Conservation (phyloP, 495 filamentous ascomycete genomes). For the Penicillium odoratum region DNA sequence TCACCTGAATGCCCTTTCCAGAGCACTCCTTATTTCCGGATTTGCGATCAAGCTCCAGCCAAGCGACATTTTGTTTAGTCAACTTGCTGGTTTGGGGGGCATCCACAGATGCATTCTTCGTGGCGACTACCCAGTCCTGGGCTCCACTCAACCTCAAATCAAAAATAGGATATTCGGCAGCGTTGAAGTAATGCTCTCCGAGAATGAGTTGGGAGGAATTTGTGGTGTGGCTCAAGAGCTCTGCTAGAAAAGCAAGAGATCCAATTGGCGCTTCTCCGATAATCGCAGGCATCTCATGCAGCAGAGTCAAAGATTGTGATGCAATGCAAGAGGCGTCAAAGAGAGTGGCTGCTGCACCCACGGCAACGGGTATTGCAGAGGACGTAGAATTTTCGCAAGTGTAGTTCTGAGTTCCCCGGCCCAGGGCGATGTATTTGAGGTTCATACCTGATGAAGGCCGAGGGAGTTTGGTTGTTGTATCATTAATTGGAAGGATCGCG, state of each 20-base stretch:
- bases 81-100: conserved; percentile 42
- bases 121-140: conserved; percentile 34
- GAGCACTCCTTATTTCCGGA: conserved; percentile 41
- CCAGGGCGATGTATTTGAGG: conserved; percentile 64
- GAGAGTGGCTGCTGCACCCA: conserved; percentile 67
- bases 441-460: conserved; percentile 42
- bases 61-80: conserved; percentile 56
- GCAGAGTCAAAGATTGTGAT: conserved; percentile 23
- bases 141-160: conserved; percentile 50
- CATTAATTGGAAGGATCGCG: conserved; percentile 19
- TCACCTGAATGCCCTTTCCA: conserved; percentile 46
- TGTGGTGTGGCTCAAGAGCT: conserved; percentile 21
- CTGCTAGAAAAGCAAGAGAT: conserved; percentile 31
- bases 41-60: conserved; percentile 55
- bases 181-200: conserved; percentile 68
- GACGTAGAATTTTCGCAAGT: conserved; percentile 46
- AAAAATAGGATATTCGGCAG: conserved; percentile 53
- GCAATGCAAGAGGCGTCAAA: conserved; percentile 59
- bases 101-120: conserved; percentile 45
- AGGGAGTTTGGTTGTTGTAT: conserved; percentile 38
- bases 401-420: conserved; percentile 79
- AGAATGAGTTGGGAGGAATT: conserved; percentile 41
- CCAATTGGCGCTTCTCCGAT: conserved; percentile 42
- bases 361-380: conserved; percentile 30
- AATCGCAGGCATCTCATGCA: conserved; percentile 37